Conservation (phyloP, 768 basidiomycete species). For the Phanerochaete carnosa region DNA sequence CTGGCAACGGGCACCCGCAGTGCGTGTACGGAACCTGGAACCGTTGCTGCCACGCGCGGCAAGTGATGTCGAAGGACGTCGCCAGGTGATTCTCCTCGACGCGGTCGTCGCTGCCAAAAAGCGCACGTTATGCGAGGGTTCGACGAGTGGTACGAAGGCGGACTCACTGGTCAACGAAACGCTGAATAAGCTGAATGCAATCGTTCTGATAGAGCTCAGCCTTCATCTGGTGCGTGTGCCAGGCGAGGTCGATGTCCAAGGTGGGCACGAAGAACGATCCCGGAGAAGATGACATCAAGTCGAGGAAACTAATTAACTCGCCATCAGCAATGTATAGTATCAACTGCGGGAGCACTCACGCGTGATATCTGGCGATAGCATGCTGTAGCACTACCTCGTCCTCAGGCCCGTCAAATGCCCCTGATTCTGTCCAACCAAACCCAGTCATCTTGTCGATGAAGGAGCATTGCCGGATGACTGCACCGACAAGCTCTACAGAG, state of each 20-base stretch:
- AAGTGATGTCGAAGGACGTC: slow-evolving; percentile 47
- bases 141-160: neutral
- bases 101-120: slow-evolving; percentile 40
- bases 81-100: slow-evolving; percentile 45
- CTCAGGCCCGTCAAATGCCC: slow-evolving; percentile 35
- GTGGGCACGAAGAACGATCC: slow-evolving; percentile 51
- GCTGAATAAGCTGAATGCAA: slow-evolving; percentile 38
- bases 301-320: slow-evolving; percentile 42
- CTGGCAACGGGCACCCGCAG: slow-evolving; percentile 57
- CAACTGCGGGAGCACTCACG: slow-evolving; percentile 30
- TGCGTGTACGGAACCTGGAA: slow-evolving; percentile 52
- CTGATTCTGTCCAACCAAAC: slow-evolving; percentile 46
- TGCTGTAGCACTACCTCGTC: slow-evolving; percentile 44
- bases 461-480: slow-evolving; percentile 54
- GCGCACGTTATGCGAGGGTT: neutral
- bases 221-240: slow-evolving; percentile 72
- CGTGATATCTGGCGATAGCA: slow-evolving; percentile 54
- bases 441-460: slow-evolving; percentile 52
- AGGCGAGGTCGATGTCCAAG: slow-evolving; percentile 67
- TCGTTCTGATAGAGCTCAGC: slow-evolving; percentile 43
- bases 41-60: slow-evolving; percentile 44
- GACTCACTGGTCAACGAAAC: slow-evolving; percentile 54
- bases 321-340: neutral
- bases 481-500: slow-evolving; percentile 54
- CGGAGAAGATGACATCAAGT: slow-evolving; percentile 45